phyloP scores from a whole-genome alignment of 768 basidiomycete genomes.

The Tremella fuciformis region DNA sequence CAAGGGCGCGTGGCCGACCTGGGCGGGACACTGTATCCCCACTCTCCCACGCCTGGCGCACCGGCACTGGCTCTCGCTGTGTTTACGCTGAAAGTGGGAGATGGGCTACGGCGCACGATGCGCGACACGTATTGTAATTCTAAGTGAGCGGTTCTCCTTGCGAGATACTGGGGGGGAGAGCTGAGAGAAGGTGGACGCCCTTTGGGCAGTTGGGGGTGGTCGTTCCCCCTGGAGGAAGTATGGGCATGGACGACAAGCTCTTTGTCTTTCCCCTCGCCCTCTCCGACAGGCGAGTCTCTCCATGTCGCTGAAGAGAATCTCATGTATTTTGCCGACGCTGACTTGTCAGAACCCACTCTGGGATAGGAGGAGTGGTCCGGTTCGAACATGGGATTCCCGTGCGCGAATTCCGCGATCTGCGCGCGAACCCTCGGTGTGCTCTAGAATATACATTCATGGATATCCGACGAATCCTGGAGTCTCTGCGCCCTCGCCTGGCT shows the following conservation, averaged over 20 bases:
- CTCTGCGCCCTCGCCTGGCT: not conserved
- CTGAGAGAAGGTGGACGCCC: not conserved
- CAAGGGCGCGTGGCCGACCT: too few relatives aligned
- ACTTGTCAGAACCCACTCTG: too few relatives aligned
- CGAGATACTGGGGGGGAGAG: not conserved
- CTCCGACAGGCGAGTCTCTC: too few relatives aligned
- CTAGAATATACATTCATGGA: not conserved
- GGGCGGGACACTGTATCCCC: too few relatives aligned
- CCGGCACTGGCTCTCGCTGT: too few relatives aligned
- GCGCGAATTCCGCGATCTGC: slow-evolving; percentile 2
- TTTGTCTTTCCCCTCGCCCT: not conserved
- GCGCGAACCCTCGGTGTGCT: not conserved
- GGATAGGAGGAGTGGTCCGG: not conserved
- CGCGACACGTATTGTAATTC: not conserved
- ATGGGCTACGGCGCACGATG: not conserved
- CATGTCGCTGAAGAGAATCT: too few relatives aligned
- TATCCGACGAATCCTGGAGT: not conserved
- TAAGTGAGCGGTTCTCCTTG: not conserved
- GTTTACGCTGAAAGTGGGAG: not conserved
- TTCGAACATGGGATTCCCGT: slow-evolving; percentile 4
- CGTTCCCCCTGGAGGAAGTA: not conserved
- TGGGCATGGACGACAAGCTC: slow-evolving; percentile 3
- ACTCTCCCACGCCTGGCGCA: too few relatives aligned
- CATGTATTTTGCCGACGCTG: too few relatives aligned
- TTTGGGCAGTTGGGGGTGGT: not conserved